Conservation (phyloP, 768 basidiomycete species). For the Mycena belliarum region DNA sequence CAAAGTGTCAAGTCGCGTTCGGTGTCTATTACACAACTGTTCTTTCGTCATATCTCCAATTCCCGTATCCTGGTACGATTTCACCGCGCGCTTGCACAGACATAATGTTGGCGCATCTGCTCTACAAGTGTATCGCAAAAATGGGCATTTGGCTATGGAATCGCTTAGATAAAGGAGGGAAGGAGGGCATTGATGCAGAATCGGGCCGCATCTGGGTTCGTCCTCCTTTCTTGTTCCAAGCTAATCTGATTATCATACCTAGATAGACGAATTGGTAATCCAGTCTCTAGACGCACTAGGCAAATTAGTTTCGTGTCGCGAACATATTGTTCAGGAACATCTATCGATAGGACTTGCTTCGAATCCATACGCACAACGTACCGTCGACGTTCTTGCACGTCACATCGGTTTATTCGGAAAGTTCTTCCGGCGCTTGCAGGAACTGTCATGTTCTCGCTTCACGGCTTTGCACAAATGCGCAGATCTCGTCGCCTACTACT, state of each 20-base stretch:
- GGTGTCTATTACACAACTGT: conserved; percentile 62
- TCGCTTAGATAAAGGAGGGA: conserved; percentile 42
- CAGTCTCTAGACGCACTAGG: conserved; percentile 59
- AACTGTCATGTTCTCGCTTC: conserved; percentile 59
- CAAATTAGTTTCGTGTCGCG: conserved; percentile 57
- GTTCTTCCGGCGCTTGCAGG: conserved; percentile 75
- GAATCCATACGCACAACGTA: conserved; percentile 40
- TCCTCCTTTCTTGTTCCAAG: conserved; percentile 10
- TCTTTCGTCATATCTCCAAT: conserved; percentile 35
- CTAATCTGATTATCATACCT: neutral
- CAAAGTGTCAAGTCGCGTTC: conserved; percentile 54
- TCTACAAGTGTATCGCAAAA: conserved; percentile 75
- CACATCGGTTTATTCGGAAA: conserved; percentile 77
- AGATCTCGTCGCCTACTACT: conserved; percentile 76
- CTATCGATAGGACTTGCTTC: conserved; percentile 31
- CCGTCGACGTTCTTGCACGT: conserved; percentile 61
- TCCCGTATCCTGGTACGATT: conserved; percentile 42
- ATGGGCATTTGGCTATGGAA: conserved; percentile 75
- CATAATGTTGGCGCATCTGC: conserved; percentile 58
- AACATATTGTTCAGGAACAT: conserved; percentile 43
- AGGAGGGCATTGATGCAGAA: conserved; percentile 45
- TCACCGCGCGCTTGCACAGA: conserved; percentile 39
- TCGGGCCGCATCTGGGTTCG: conserved; percentile 51
- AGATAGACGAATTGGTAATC: conserved; percentile 67
- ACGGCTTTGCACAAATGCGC: conserved; percentile 61